Percentiles rank a stretch among this genome's conserved stretches.
These are phyloP conservation scores for Agrocybe pediades DNA, from an alignment of 768 basidiomycete species.

Conservation along the genomic window DNA sequence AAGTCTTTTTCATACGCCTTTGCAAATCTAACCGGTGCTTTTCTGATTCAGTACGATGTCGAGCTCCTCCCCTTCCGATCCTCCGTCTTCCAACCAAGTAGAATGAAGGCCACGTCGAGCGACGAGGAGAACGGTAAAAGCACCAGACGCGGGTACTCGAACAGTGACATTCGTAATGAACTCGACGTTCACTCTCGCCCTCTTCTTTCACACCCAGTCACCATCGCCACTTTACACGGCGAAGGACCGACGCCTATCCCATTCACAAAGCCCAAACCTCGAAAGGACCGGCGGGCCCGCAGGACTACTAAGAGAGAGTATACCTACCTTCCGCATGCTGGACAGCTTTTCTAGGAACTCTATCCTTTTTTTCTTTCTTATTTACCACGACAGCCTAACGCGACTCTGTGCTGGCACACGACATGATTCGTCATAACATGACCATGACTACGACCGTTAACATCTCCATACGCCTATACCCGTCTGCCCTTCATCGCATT, in stretches of 20 bases:
- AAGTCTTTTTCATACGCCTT: not conserved
- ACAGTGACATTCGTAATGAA: not conserved
- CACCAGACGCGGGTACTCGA: not conserved
- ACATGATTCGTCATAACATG: not conserved
- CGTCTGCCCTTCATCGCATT: not conserved
- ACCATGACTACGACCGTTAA: not conserved
- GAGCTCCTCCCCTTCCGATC: constrained; percentile 26
- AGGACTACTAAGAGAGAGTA: not conserved
- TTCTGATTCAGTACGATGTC: constrained; percentile 21
- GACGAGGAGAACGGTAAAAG: not conserved
- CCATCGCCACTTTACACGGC: constrained; percentile 27
- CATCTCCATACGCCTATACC: not conserved
- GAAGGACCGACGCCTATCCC: constrained; percentile 25
- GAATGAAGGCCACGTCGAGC: constrained; percentile 1
- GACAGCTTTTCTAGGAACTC: not conserved
- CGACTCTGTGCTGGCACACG: not conserved
- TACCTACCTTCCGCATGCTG: not conserved
- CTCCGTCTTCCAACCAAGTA: constrained; percentile 15
- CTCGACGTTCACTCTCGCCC: not conserved
- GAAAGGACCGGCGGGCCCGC: constrained; percentile 2
- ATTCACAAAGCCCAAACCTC: constrained; percentile 17
- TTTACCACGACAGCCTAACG: not conserved
- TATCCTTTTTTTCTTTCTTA: not conserved
- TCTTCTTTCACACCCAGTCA: constrained; percentile 24
- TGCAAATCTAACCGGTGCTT: not conserved